phyloP scores from a whole-genome alignment of 371 early-diverging fungal species.

The Mucor saturninus region DNA sequence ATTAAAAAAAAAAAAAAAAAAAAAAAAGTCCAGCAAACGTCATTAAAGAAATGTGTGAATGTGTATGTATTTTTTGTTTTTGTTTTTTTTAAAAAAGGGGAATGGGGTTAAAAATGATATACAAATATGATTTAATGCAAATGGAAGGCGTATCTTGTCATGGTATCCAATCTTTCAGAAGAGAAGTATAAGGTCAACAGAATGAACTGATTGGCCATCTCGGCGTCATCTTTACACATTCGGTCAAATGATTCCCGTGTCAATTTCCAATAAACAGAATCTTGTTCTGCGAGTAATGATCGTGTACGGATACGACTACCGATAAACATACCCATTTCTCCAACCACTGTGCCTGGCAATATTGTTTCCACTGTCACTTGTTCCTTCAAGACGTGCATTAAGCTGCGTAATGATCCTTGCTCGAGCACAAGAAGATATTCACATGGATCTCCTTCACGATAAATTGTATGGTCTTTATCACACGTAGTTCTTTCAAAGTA shows the following conservation, averaged over 20 bases:
- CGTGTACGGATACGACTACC: slow-evolving; percentile 55
- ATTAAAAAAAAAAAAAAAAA: not conserved
- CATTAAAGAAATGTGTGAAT: not conserved
- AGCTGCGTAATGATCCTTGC: slow-evolving; percentile 72
- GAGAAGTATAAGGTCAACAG: slow-evolving; percentile 62
- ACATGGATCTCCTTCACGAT: slow-evolving; percentile 68
- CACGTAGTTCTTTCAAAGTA: slow-evolving; percentile 66
- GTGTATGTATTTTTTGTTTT: not conserved
- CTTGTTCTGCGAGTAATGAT: slow-evolving; percentile 67
- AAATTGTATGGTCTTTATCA: slow-evolving; percentile 59
- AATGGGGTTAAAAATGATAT: not conserved
- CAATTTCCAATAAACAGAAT: slow-evolving; percentile 72
- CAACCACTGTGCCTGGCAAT: slow-evolving; percentile 79
- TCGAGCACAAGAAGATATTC: slow-evolving; percentile 79
- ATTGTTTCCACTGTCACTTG: slow-evolving; percentile 67
- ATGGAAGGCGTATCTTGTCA: slow-evolving; percentile 67
- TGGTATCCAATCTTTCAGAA: slow-evolving; percentile 59
- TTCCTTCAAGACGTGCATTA: slow-evolving; percentile 55
- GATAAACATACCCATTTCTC: slow-evolving; percentile 76
- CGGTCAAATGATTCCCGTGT: slow-evolving; percentile 58
- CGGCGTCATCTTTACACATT: slow-evolving; percentile 58
- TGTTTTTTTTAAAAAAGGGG: not conserved
- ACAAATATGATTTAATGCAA: slow-evolving; percentile 30
- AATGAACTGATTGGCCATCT: slow-evolving; percentile 58
- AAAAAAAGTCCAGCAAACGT: too few relatives aligned